Base-by-base conservation (phyloP, 2,329 filamentous ascomycete genomes). In the Botrytis fragariae region DNA sequence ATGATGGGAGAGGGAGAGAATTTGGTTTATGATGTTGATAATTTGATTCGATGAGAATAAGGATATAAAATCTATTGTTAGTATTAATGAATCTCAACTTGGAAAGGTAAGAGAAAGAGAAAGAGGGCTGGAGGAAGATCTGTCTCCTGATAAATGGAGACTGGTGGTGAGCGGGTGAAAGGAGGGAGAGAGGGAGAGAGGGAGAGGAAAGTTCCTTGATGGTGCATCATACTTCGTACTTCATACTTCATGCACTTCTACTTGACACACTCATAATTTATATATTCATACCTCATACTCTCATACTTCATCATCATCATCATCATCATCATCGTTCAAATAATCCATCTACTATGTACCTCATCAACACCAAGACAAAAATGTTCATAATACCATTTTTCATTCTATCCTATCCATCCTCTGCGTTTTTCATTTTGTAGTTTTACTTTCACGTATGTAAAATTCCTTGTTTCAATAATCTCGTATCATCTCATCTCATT, bases 311-410 rank as follows among this genome's bases (percentile, higher is more conserved):
- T 39, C 10, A 39, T 39, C 39, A 39, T 39, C 39, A 16, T 42
- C 14, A 42, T 14, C 16, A 44, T 44, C 42, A 44, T 44, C 1
- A 44, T 44, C 2, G 2, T n/a, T 14, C 48, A 16, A 51, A n/a
- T n/a, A n/a, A n/a, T n/a, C n/a, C n/a, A n/a, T n/a, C n/a, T n/a
- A n/a, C n/a, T n/a, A n/a, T n/a, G n/a, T n/a, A n/a, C n/a, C n/a
- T n/a, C n/a, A n/a, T n/a, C n/a, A n/a, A n/a, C n/a, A n/a, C n/a
- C n/a, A n/a, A n/a, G n/a, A n/a, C n/a, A n/a, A 16, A 7, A n/a
- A 7, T 16, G 4, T 51, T 20, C 16, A 51, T n/a, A 0, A 14
- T 14, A n/a, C 1, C 1, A 6, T 51, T 14, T 25, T 6, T n/a
- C 0, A 0, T 10, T n/a, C 10, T 51, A 14, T n/a, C 6, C 10